These are phyloP conservation scores for Bipolaris bicolor DNA, from an alignment of 2,329 filamentous ascomycete genomes.

Conservation along the genomic window DNA sequence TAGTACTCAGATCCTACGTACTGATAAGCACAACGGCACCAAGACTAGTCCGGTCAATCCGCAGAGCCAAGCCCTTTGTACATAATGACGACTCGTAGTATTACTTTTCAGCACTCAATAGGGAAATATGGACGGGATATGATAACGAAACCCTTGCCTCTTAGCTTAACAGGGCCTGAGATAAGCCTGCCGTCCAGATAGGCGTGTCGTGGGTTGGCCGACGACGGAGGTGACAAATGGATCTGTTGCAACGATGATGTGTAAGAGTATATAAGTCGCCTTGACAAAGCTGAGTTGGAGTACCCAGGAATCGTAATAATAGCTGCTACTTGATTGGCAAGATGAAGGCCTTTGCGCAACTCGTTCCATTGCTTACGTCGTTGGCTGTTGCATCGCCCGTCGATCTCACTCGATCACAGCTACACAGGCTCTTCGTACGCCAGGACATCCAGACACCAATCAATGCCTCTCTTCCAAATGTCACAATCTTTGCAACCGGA, in stretches of 20 bases:
- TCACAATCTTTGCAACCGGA: conserved; percentile 64
- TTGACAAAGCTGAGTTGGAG: neutral
- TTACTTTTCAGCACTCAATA: conserved; percentile 1
- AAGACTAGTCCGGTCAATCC: neutral
- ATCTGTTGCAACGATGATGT: neutral
- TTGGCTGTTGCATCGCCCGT: conserved; percentile 33
- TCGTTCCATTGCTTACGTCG: conserved; percentile 29
- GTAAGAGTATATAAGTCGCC: conserved; percentile 6
- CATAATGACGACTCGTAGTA: conserved; percentile 5
- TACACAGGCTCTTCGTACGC: conserved; percentile 34
- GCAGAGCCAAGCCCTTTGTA: conserved; percentile 6
- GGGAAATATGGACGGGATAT: conserved; percentile 11
- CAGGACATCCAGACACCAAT: conserved; percentile 43
- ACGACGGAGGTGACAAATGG: conserved; percentile 5
- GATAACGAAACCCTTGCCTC: conserved; percentile 3
- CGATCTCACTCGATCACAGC: conserved; percentile 18
- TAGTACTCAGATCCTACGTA: conserved; percentile 8
- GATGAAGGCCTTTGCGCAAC: conserved; percentile 30
- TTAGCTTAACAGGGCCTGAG: conserved; percentile 9
- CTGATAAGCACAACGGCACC: conserved; percentile 18
- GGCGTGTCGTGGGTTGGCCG: conserved; percentile 3
- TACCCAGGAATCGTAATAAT: neutral
- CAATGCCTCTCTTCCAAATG: conserved; percentile 59
- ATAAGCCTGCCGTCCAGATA: conserved; percentile 18
- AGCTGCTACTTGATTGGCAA: conserved; percentile 5